Conservation (phyloP, 2,329 filamentous ascomycete species). For the Diaporthe aspalathi region DNA sequence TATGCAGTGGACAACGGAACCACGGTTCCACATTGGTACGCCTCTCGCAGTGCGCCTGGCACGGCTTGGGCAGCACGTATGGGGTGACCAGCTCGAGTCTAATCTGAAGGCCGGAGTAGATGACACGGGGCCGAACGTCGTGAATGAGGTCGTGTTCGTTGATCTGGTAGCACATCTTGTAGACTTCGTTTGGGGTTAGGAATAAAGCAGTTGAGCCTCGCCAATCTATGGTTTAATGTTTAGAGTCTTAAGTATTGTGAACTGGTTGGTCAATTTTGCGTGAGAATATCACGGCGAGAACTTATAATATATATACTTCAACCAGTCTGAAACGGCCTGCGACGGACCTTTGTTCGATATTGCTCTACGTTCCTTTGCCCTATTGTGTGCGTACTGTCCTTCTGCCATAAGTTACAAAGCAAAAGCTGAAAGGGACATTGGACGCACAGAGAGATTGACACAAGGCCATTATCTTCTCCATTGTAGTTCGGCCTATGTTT, state of each 20-base stretch:
- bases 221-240: not conserved
- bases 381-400: not conserved
- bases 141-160: not conserved
- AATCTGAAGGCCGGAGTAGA: not conserved
- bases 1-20: not conserved
- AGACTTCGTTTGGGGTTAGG: not conserved
- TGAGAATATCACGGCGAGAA: not conserved
- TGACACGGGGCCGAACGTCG: not conserved
- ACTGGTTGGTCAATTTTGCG: not conserved
- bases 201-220: not conserved
- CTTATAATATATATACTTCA: not conserved
- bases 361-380: not conserved
- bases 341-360: not conserved
- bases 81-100: constrained; percentile 4
- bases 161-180: constrained; percentile 6
- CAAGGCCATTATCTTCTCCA: not conserved
- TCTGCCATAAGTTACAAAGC: not conserved
- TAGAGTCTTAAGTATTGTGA: not conserved
- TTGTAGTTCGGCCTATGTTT: not conserved
- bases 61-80: not conserved
- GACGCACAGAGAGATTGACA: not conserved
- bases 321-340: no score
- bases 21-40: not conserved
- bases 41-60: not conserved
- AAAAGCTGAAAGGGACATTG: not conserved